Base-by-base conservation (phyloP, 495 filamentous ascomycete genomes). In the Lophium mytilinum region DNA sequence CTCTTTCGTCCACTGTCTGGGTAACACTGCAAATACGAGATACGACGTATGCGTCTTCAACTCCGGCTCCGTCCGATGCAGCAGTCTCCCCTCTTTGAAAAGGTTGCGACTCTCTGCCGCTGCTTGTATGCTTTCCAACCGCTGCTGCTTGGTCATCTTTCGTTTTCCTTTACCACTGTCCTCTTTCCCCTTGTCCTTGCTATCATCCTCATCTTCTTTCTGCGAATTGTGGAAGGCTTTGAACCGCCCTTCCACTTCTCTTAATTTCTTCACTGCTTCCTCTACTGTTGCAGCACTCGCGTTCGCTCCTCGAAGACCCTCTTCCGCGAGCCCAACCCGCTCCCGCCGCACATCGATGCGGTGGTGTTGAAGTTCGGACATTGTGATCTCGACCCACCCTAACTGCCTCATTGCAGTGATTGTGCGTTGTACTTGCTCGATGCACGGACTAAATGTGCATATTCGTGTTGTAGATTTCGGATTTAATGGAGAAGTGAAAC, bases 1-100 rank as follows among this genome's bases (percentile, higher is more conserved):
- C 60, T 86, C 87, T 48, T 82, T 85, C 0, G 73, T 83, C 94
- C 93, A 97, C 51, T 86, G 85, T 49, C 82, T 75, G 11, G 94
- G 94, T 52, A 99, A 72, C 5, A 93, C 73, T 1, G 94, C 93
- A 78, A 99, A 98, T 6, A 94, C 86, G 14, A 99, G 77, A 70
- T 97, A 99, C 11, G 84, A 89, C 0, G 93, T 99, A 71, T 99
- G 93, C 9, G 83, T 90, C 78, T 95, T 96, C 34, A 96, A 70
- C 72, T 99, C 91, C 1, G 83, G 76, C 72, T 97, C 93, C 5
- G 84, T 80, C 21, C 90, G 81, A 58, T 90, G 88, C 9, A 87
- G 76, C 53, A 96, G 61, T 17, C 83, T 80, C 5, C 93, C 93
- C 40, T 88, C 82, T 57, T 75, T 75, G 51, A 78, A 83, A 12